Evolutionary conservation across 2,329 filamentous ascomycete genomes (phyloP).

Genomic region (Diplodia intermedia): DNA sequence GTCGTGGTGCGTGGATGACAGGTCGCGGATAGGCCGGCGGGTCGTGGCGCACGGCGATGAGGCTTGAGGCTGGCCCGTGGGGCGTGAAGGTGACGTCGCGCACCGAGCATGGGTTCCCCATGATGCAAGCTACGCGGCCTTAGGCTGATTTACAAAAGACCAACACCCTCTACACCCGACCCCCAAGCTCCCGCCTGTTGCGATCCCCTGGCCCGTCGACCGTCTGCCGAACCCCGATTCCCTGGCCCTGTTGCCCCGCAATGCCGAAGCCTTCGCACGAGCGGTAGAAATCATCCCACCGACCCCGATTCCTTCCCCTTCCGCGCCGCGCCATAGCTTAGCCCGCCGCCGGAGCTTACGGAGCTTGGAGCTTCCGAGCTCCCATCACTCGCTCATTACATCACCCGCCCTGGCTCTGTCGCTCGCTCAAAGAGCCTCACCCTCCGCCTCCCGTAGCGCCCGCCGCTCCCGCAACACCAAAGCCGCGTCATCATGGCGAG

Average conservation of each 20-base stretch:
- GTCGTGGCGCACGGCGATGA: slow-evolving; percentile 11
- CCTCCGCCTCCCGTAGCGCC: slow-evolving; percentile 3
- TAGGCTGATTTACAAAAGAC: slow-evolving; percentile 26
- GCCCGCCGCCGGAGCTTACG: slow-evolving; percentile 21
- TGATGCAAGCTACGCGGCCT: slow-evolving; percentile 23
- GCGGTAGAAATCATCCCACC: slow-evolving; percentile 8
- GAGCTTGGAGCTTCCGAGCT: slow-evolving; percentile 23
- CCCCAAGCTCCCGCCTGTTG: slow-evolving; percentile 6
- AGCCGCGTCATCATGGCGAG: slow-evolving; percentile 20
- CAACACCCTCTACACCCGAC: slow-evolving; percentile 7
- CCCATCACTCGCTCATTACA: slow-evolving; percentile 12
- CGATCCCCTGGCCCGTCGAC: background rate
- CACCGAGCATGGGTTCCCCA: slow-evolving; percentile 17
- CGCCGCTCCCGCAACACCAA: background rate
- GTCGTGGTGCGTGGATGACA: background rate
- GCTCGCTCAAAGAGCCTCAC: slow-evolving; percentile 9
- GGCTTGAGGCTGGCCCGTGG: slow-evolving; percentile 23
- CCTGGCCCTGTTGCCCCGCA: slow-evolving; percentile 5
- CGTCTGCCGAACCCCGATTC: background rate
- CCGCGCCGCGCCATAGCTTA: slow-evolving; percentile 7
- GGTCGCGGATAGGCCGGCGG: background rate
- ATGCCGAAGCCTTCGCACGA: slow-evolving; percentile 20
- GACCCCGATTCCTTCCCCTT: slow-evolving; percentile 17
- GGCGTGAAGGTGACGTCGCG: slow-evolving; percentile 25
- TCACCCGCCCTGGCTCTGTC: background rate